These are phyloP conservation scores for Vicia faba DNA, from an alignment of 306 rosid genomes.

Conservation along the genomic window DNA sequence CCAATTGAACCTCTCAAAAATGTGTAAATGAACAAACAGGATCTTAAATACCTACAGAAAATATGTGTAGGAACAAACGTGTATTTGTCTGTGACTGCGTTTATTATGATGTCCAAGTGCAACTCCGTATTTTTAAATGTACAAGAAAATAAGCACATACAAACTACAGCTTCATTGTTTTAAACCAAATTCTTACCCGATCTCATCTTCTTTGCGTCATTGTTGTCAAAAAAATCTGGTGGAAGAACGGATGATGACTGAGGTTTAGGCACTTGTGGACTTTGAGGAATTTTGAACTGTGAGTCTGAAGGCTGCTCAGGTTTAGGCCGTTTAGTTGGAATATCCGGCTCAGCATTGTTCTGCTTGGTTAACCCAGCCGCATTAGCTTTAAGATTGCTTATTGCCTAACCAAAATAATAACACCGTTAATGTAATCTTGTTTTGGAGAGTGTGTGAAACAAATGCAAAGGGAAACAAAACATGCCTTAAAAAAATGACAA, in stretches of 20 bases:
- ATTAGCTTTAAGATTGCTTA: constrained; percentile 67
- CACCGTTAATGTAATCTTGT: constrained; percentile 11
- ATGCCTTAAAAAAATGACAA: not conserved
- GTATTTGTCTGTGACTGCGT: not conserved
- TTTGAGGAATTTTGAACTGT: constrained; percentile 37
- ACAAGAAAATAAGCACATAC: constrained; percentile 5
- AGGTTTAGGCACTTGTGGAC: constrained; percentile 43
- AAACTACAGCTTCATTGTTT: constrained; percentile 24
- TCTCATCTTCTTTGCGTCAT: constrained; percentile 48
- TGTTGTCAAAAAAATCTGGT: constrained; percentile 71
- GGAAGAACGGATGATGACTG: constrained; percentile 69
- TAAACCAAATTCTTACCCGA: constrained; percentile 50
- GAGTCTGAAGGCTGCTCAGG: constrained; percentile 45
- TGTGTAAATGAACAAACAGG: constrained; percentile 19
- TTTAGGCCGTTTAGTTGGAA: constrained; percentile 38
- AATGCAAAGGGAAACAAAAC: constrained; percentile 19
- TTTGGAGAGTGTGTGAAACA: constrained; percentile 18
- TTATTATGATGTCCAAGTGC: constrained; percentile 11
- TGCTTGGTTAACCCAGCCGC: constrained; percentile 57
- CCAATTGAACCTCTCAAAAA: not conserved
- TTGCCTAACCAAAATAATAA: constrained; percentile 55
- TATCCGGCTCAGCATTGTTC: constrained; percentile 51
- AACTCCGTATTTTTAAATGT: constrained; percentile 6
- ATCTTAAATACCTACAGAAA: constrained; percentile 7
- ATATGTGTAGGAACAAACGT: not conserved